Evolutionary conservation across 352 stramenopile species (phyloP), one percentile per base, ranked within the genome.

Genomic region (Pythium monospermum): DNA sequence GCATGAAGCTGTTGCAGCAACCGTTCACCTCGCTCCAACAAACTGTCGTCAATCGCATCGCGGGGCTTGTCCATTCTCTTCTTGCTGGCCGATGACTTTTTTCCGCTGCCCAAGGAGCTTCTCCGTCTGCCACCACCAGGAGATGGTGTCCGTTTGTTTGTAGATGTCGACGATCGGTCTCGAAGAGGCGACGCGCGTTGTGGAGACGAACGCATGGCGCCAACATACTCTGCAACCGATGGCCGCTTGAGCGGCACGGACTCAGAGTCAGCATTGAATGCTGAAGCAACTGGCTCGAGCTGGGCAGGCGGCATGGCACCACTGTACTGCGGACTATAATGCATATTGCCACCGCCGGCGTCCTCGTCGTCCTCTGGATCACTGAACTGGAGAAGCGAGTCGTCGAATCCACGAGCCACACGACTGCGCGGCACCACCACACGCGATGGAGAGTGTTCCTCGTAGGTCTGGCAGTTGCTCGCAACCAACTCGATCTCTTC

Each of bases 291-390:
- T 6, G 39, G 45, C 26, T 61, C 37, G 18, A 36, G 39, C 4
- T n/a, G n/a, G n/a, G n/a, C n/a, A n/a, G 44, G 18, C 19, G 39
- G 19, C 5, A 30, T 40, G 1, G 23, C 35, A 26, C 31, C 71
- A 23, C 69, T 61, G 60, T 69, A 73, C 30, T 78, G 68, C 15
- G 76, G 76, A 51, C 76, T 87, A 48, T 74, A 84, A 36, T 84
- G 73, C 63, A 76, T 73, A 10, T 76, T 62, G 19, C 62, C 53
- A 33, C 65, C 40, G 28, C 45, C 42, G 1, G 38, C 31, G 32
- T 63, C 53, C 8, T 59, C 42, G 1, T 41, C 31, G 32, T 63
- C 53, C 8, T 59, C 59, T 28, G 42, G 43, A 54, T 71, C 64
- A 65, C 31, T 69, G 41, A 61, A 54, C 26, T 18, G 30, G 30